Conservation (phyloP, 192 early-diverging fungal species). For the Coemansia brasiliensis region DNA sequence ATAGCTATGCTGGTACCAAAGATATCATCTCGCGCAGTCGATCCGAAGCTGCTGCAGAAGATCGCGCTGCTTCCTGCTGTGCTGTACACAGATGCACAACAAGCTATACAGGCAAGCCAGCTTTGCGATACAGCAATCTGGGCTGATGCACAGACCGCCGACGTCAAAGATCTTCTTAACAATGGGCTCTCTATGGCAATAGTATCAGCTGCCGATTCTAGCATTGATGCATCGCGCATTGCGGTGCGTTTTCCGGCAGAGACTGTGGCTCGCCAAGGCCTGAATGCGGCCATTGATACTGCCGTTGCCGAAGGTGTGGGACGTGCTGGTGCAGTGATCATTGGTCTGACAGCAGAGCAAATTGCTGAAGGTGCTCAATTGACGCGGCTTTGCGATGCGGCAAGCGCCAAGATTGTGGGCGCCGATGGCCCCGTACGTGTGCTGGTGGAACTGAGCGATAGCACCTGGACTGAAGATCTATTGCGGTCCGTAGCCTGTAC, state of each 20-base stretch:
- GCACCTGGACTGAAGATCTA: slow-evolving; percentile 31
- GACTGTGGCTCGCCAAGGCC: neutral
- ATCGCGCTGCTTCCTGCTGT: slow-evolving; percentile 19
- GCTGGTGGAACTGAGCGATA: slow-evolving; percentile 26
- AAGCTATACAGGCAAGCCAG: slow-evolving; percentile 8
- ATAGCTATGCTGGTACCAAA: slow-evolving; percentile 43
- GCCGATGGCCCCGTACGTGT: slow-evolving; percentile 40
- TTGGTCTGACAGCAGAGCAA: slow-evolving; percentile 31
- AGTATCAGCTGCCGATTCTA: neutral
- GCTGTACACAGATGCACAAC: slow-evolving; percentile 21
- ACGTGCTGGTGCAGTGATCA: slow-evolving; percentile 30
- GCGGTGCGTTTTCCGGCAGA: slow-evolving; percentile 29
- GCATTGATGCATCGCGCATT: slow-evolving; percentile 17
- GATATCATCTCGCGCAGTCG: slow-evolving; percentile 18
- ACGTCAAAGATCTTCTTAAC: slow-evolving; percentile 36
- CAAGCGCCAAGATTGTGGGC: slow-evolving; percentile 13
- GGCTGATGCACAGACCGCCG: slow-evolving; percentile 16
- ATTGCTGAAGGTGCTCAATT: slow-evolving; percentile 18
- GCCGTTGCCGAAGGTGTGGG: slow-evolving; percentile 19
- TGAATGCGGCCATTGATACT: slow-evolving; percentile 8
- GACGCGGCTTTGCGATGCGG: slow-evolving; percentile 17
- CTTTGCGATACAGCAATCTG: slow-evolving; percentile 10
- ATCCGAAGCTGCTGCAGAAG: slow-evolving; percentile 17
- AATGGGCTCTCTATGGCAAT: slow-evolving; percentile 39
- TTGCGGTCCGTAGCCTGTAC: slow-evolving; percentile 13